These are phyloP conservation scores for Lichtheimia hyalospora DNA, from an alignment of 371 early-diverging fungal genomes.

Conservation along the genomic window DNA sequence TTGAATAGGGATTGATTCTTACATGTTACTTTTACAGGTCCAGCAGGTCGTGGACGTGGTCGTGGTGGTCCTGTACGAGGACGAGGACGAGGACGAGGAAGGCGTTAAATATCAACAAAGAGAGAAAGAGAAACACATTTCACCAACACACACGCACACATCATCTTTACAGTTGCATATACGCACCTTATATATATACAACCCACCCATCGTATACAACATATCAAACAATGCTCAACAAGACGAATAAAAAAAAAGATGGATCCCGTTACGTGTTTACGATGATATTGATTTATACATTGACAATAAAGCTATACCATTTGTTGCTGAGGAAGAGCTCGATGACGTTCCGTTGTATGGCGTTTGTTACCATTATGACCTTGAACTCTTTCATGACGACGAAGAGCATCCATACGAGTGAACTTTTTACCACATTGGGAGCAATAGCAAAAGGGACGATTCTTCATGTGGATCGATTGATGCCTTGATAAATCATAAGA, in stretches of 20 bases:
- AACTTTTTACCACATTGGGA: constrained; percentile 33
- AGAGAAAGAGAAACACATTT: neutral
- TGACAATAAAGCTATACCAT: too few species aligned
- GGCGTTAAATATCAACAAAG: constrained; percentile 23
- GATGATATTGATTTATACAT: too few species aligned
- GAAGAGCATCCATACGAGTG: constrained; percentile 37
- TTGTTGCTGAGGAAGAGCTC: too few species aligned
- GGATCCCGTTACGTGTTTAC: too few species aligned
- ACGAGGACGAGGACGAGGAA: constrained; percentile 45
- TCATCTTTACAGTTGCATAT: too few species aligned
- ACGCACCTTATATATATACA: too few species aligned
- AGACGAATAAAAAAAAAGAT: too few species aligned
- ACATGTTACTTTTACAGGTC: constrained; percentile 11
- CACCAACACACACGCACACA: too few species aligned
- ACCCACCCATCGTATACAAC: too few species aligned
- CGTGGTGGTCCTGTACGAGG: constrained; percentile 63
- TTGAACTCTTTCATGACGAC: constrained; percentile 39
- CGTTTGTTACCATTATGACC: constrained; percentile 17
- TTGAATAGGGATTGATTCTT: neutral
- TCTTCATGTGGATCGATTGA: constrained; percentile 35
- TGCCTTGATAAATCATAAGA: constrained; percentile 36
- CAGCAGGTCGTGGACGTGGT: constrained; percentile 59
- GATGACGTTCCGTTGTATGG: too few species aligned
- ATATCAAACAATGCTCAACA: too few species aligned
- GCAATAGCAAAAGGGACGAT: constrained; percentile 33